Evolutionary conservation across 2,329 filamentous ascomycete genomes (phyloP), one percentile per base, ranked within the genome.

Genomic region (Trichoderma sp.): DNA sequence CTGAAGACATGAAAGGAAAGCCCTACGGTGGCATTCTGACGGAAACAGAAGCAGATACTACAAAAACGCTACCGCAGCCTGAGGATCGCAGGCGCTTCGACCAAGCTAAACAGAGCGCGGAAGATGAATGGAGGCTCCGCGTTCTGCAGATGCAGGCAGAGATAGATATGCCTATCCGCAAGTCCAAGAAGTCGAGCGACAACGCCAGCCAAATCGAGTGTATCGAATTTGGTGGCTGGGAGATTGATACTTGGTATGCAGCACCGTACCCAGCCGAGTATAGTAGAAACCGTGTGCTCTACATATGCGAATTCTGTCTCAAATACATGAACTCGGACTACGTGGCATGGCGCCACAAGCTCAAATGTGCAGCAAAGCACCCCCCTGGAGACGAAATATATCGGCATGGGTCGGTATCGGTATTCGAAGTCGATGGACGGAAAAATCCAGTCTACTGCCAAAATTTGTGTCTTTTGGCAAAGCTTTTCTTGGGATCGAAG

Each of bases 261-360:
- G 96, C 96, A 49, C 96, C 96, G 14, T 99, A 99, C 78, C 96
- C 96, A 0, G 96, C 97, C 78, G 96, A 99, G 81, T 99, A 99
- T 83, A 98, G 94, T 79, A 90, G 95, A 72, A 98, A 99, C 77
- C 91, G 93, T 35, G 92, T 97, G 47, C 87, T 99, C n/a, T 98
- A 97, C 81, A 98, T 99, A 72, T 99, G 96, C 85, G 96, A 99
- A 79, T 99, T 98, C 80, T 99, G 96, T 78, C 85, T 99, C 70
- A 99, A 98, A 81, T 99, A 99, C 82, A 97, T 99, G 94, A 97
- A 96, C 80, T 98, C 96, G 21, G 95, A 97, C 78, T 98, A 97
- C 76, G 96, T 99, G 33, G 95, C 96, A 16, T 98, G 95, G 93
- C 89, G 96, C 65, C 96, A 99, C 81, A 98, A 98, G 82, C 87